Conservation (phyloP, 2,329 filamentous ascomycete species). For the Cladosporium colombiae region DNA sequence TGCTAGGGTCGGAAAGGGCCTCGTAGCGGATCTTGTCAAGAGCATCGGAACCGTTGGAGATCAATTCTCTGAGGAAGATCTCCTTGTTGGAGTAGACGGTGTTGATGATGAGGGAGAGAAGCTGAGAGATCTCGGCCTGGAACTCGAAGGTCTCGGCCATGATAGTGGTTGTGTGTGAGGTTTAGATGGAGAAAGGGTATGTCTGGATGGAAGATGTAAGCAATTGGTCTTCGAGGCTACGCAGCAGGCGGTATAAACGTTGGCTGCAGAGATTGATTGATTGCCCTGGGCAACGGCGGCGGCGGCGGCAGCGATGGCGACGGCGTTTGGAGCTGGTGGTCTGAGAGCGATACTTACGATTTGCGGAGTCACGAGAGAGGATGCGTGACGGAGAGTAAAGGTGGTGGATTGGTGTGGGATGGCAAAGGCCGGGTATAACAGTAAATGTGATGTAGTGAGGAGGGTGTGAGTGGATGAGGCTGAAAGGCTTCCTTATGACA, state of each 20-base stretch:
- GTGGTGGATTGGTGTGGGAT: constrained; percentile 8
- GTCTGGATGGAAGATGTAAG: constrained; percentile 17
- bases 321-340: not conserved
- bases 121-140: constrained; percentile 99
- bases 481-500: constrained; percentile 14
- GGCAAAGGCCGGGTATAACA: constrained; percentile 19
- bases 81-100: constrained; percentile 99
- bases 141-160: constrained; percentile 99
- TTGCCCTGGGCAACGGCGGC: constrained; percentile 18
- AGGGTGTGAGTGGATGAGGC: constrained; percentile 11
- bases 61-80: constrained; percentile 97
- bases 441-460: constrained; percentile 7
- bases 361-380: constrained; percentile 17
- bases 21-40: constrained; percentile 99
- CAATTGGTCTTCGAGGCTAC: not conserved
- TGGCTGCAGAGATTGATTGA: constrained; percentile 13
- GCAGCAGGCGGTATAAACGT: constrained; percentile 1
- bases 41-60: constrained; percentile 98
- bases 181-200: constrained; percentile 5
- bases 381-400: constrained; percentile 8
- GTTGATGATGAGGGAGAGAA: constrained; percentile 99
- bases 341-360: constrained; percentile 8
- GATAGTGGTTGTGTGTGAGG: constrained; percentile 43
- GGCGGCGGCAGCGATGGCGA: not conserved
- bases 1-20: constrained; percentile 92